phyloP scores from a whole-genome alignment of 805 yeast species.

The Kodamaea neixiangensis region DNA sequence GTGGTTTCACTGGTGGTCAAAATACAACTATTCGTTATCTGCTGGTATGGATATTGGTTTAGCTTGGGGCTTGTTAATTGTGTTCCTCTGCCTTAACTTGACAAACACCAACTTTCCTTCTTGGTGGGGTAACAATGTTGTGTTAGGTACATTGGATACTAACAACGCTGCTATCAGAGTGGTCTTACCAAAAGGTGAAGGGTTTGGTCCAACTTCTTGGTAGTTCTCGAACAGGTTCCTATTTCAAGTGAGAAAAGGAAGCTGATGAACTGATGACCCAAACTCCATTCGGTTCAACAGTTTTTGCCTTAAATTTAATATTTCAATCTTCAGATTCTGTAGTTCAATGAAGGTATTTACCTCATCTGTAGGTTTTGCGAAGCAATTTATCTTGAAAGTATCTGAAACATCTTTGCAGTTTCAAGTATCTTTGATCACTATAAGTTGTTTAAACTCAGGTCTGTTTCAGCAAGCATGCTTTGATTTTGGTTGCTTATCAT shows the following conservation, averaged over 20 bases:
- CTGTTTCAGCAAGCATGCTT: too few species aligned
- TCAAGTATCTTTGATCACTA: too few species aligned
- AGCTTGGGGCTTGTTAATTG: constrained; percentile 29
- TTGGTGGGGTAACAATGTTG: constrained; percentile 71
- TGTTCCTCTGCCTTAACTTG: constrained; percentile 23
- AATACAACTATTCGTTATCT: constrained; percentile 46
- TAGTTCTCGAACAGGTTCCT: constrained; percentile 22
- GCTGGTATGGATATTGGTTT: constrained; percentile 48
- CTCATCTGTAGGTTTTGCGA: too few species aligned
- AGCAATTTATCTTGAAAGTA: too few species aligned
- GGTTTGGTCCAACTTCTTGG: constrained; percentile 52
- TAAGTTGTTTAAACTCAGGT: too few species aligned
- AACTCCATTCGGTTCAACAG: neutral
- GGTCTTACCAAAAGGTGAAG: constrained; percentile 36
- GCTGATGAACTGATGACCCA: neutral
- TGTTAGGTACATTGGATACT: constrained; percentile 40
- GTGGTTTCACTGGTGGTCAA: constrained; percentile 46
- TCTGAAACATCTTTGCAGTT: too few species aligned
- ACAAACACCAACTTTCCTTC: constrained; percentile 23
- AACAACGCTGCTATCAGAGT: constrained; percentile 34
- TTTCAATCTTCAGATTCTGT: too few species aligned
- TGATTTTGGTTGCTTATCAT: too few species aligned
- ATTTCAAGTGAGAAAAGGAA: constrained; percentile 26
- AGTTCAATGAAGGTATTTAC: too few species aligned
- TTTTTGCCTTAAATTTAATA: neutral